These are phyloP conservation scores for Amaranthus palmeri DNA, from an alignment of 148 eudicot genomes.

Conservation along the genomic window DNA sequence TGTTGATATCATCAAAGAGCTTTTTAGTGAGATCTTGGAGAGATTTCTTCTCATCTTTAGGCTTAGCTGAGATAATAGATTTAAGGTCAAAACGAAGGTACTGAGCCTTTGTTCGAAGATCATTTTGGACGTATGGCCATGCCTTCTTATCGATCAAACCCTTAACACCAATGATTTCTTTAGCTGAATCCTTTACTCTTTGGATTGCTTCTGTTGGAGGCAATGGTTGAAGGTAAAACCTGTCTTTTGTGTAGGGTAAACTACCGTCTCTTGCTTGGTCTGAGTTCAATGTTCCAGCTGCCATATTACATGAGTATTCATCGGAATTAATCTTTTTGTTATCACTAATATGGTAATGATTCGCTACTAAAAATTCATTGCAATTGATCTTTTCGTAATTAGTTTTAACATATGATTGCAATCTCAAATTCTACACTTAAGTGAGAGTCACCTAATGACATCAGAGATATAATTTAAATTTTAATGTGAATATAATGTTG, in stretches of 20 bases:
- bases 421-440: too few relatives aligned
- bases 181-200: constrained; percentile 87
- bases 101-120: constrained; percentile 67
- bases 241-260: constrained; percentile 47
- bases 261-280: constrained; percentile 77
- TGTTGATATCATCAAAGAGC: constrained; percentile 64
- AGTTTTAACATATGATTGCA: too few relatives aligned
- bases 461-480: too few relatives aligned
- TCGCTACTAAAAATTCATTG: too few relatives aligned
- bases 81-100: constrained; percentile 92
- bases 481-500: too few relatives aligned
- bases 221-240: constrained; percentile 87
- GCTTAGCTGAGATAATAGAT: constrained; percentile 74
- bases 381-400: too few relatives aligned
- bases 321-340: too few relatives aligned
- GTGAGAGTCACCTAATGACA: too few relatives aligned
- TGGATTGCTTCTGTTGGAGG: constrained; percentile 63
- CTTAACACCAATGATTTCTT: constrained; percentile 74
- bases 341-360: too few relatives aligned
- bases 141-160: constrained; percentile 80
- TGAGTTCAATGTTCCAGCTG: constrained; percentile 93
- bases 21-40: constrained; percentile 71
- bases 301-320: background rate
- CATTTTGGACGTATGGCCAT: constrained; percentile 93
- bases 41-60: constrained; percentile 74